Conservation (phyloP, 352 stramenopile genomes). For the Pythium sukuiense region DNA sequence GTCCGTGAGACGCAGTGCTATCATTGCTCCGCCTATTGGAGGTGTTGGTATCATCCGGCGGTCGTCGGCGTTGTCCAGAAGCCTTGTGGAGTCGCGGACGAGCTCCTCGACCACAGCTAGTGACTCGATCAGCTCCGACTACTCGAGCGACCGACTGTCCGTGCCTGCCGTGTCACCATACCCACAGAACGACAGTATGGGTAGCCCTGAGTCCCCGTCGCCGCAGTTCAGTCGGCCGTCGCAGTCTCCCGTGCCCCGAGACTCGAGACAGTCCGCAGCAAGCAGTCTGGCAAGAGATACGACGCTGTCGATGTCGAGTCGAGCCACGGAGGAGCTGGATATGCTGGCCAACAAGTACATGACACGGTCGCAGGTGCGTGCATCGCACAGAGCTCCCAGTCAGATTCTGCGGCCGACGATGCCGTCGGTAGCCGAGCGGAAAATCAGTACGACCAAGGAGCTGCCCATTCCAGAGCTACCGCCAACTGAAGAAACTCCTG, state of each 20-base stretch:
- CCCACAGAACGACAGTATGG: background rate
- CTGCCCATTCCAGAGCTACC: background rate
- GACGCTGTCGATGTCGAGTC: constrained; percentile 10
- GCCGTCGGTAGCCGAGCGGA: background rate
- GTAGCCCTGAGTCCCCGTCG: background rate
- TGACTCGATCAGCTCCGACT: constrained; percentile 30
- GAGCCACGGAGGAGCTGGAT: constrained; percentile 29
- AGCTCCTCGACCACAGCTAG: constrained; percentile 25
- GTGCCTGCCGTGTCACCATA: constrained; percentile 4
- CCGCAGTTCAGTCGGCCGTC: background rate
- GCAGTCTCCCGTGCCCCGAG: background rate
- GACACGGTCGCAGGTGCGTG: background rate
- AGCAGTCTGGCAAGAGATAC: constrained; percentile 3
- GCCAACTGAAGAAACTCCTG: background rate
- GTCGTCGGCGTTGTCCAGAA: constrained; percentile 21
- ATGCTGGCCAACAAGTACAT: constrained; percentile 29
- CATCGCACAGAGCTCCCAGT: background rate
- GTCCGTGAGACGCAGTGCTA: constrained; percentile 5
- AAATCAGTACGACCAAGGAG: background rate
- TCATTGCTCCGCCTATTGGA: constrained; percentile 16
- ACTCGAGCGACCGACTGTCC: constrained; percentile 9
- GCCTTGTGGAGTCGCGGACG: constrained; percentile 16
- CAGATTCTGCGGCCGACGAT: background rate
- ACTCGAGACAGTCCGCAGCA: background rate
- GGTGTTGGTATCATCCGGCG: constrained; percentile 10